Evolutionary conservation across 2,329 filamentous ascomycete genomes (phyloP).

Genomic region (Botrytis cinerea): DNA sequence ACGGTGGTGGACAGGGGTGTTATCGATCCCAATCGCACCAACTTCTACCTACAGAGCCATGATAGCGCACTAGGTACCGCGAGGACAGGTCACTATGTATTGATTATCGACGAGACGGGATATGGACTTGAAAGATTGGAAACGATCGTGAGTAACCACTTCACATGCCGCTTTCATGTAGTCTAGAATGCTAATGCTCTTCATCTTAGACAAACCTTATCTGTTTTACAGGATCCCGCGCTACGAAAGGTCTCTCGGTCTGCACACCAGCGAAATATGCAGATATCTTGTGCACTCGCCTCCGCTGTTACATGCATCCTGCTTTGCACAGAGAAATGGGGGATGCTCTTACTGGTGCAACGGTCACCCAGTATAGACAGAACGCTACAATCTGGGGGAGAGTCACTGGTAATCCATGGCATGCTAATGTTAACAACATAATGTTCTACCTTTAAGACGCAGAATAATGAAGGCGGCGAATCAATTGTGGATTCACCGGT

Average conservation of each 20-base stretch:
- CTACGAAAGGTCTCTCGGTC: conserved; percentile 79
- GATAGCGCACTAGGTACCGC: background rate
- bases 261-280: conserved; percentile 88
- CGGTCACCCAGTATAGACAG: background rate
- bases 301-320: conserved; percentile 63
- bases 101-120: background rate
- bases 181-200: background rate
- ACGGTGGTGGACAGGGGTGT: background rate
- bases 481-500: background rate
- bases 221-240: conserved; percentile 77
- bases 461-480: background rate
- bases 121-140: background rate
- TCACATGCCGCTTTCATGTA: too few relatives aligned
- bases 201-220: conserved; percentile 65
- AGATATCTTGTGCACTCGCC: conserved; percentile 76
- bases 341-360: too few relatives aligned
- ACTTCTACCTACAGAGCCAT: background rate
- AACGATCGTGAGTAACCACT: background rate
- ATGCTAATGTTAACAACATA: conserved; percentile 34
- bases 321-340: background rate
- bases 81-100: background rate
- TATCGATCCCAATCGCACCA: background rate
- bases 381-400: background rate
- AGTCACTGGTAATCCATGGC: conserved; percentile 40
- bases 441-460: conserved; percentile 44